A percentile compares a stretch with the other conserved stretches of the same genome.
phyloP scores from a whole-genome alignment of 768 basidiomycete species.

The Stropharia rugosoannulata region DNA sequence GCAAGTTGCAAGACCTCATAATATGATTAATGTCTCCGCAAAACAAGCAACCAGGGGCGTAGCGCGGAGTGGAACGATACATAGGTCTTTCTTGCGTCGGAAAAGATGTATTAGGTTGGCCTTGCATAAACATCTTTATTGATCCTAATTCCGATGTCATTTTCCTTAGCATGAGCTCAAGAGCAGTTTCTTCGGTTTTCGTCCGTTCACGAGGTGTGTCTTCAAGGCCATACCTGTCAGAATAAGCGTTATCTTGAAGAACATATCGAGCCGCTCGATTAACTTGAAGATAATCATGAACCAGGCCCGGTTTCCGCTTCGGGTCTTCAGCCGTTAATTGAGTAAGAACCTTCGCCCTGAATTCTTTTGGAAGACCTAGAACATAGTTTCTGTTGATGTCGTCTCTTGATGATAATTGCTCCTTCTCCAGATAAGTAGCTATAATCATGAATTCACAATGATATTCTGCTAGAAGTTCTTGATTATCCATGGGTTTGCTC shows the following conservation, averaged over 20 bases:
- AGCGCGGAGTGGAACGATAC: no score
- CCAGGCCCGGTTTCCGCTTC: neutral
- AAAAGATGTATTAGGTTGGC: no score
- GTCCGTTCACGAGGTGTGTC: no score
- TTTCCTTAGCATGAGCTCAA: neutral
- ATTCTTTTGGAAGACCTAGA: neutral
- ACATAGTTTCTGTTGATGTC: no score
- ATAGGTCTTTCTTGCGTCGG: no score
- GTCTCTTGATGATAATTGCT: neutral
- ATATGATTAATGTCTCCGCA: no score
- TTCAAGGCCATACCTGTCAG: neutral
- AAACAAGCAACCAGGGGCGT: no score
- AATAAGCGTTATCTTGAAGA: neutral
- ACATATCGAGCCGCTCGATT: neutral
- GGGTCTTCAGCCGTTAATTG: neutral
- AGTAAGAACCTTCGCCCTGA: neutral
- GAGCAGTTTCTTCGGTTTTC: neutral
- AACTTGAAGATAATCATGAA: neutral
- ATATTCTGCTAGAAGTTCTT: neutral
- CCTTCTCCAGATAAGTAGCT: neutral
- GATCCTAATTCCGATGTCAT: no score
- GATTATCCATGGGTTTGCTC: neutral
- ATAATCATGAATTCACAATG: neutral
- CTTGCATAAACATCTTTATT: no score
- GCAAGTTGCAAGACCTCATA: no score